Base-by-base conservation (phyloP, 306 rosid genomes). In the Pyrus communis region DNA sequence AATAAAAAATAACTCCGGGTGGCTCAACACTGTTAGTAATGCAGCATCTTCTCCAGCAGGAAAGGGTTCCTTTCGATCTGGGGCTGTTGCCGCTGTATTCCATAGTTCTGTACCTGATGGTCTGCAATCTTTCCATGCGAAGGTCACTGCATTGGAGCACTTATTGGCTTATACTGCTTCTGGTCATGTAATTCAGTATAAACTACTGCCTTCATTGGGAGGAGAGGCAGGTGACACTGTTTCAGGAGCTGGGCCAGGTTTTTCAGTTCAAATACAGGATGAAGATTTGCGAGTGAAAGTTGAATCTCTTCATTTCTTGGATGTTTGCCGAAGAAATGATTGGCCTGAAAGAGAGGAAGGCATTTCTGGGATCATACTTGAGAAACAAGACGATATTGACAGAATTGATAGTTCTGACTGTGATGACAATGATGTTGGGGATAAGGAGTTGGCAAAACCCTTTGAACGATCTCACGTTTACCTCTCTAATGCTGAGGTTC, bases 281-380 rank as follows among this genome's bases (percentile, higher is more conserved):
- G 98, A 96, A 38, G 97, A 91, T 75, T 72, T 93, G 82, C 88
- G 94, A 58, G 91, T 96, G 81, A 91, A 82, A 82, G 99, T 91
- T 84, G 99, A 96, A 81, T 93, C 96, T 69, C 81, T 92, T 82
- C 99, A 87, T 77, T 92, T 96, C 96, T 96, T 98, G 99, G 97
- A 92, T 88, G 91, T 85, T 81, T 93, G 99, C 82, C 87, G 97
- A 84, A 83, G 96, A 84, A 84, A 75, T 84, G 87, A 87, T 83
- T 93, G 99, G 98, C 90, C 96, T 67, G 99, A 96, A 81, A 84
- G 82, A 73, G 99, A 96, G 87, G 91, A 87, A 79, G 30, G 69
- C 76, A 69, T 93, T 57, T 78, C 83, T 35, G 89, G 87, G 74
- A 89, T 78, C 78, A 73, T 77, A 74, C 77, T 78, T 57, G 74